Percentiles rank a stretch among this genome's conserved stretches.
Evolutionary conservation across 2,329 filamentous ascomycete genomes (phyloP).

Genomic region (Fusarium poae): DNA sequence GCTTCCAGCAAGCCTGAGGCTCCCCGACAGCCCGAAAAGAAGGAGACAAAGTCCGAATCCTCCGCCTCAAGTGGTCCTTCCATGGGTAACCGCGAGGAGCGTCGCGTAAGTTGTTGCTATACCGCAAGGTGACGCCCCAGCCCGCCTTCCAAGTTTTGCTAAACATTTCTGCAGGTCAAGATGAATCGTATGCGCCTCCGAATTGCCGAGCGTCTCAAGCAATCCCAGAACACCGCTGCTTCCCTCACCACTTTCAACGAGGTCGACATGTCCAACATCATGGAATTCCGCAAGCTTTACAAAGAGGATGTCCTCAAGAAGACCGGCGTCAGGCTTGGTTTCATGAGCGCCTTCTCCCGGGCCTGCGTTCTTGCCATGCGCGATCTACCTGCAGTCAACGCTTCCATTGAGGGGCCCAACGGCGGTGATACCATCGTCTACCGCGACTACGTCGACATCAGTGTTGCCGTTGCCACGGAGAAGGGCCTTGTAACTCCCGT

Average conservation of each 20-base stretch:
- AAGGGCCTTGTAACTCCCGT: conserved; percentile 98
- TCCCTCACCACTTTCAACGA: conserved; percentile 99
- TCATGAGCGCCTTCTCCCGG: conserved; percentile 97
- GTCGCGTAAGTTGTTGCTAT: conserved; percentile 72
- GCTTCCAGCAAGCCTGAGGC: conserved; percentile 47
- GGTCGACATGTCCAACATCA: conserved; percentile 97
- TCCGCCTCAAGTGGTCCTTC: conserved; percentile 52
- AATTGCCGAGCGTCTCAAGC: conserved; percentile 97
- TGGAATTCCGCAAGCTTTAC: conserved; percentile 97
- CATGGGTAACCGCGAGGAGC: conserved; percentile 84
- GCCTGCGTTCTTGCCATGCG: conserved; percentile 93
- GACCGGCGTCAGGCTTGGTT: conserved; percentile 97
- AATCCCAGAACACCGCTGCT: conserved; percentile 98
- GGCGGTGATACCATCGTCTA: conserved; percentile 98
- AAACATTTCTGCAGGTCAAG: conserved; percentile 76
- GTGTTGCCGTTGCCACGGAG: conserved; percentile 95
- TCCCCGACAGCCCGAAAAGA: conserved; percentile 45
- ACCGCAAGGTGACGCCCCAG: background rate
- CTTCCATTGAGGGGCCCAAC: conserved; percentile 94
- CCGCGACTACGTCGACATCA: conserved; percentile 97
- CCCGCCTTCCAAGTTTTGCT: conserved; percentile 6
- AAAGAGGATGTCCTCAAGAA: conserved; percentile 97
- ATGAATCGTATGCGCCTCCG: conserved; percentile 99
- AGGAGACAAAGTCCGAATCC: conserved; percentile 44
- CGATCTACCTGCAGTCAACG: conserved; percentile 94